Evolutionary conservation across 2,329 filamentous ascomycete genomes (phyloP).

Genomic region (Epichloe baconii): DNA sequence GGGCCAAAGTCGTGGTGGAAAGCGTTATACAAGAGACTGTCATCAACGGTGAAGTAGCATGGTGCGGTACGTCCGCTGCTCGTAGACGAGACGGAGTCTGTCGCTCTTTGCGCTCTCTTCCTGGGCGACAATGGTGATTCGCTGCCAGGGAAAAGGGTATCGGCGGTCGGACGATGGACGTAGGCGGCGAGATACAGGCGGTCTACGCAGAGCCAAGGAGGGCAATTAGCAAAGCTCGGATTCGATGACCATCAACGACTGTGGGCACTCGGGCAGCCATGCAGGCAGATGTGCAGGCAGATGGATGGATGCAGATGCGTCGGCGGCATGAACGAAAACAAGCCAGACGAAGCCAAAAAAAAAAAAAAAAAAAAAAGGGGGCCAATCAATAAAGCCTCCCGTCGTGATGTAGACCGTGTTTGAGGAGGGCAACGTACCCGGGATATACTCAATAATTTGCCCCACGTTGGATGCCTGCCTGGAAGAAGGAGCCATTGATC

Average conservation of each 20-base stretch:
- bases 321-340: not conserved
- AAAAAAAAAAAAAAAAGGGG: not conserved
- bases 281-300: not conserved
- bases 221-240: conserved; percentile 10
- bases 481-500: conserved; percentile 34
- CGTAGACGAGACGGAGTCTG: conserved; percentile 37
- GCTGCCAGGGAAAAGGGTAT: conserved; percentile 79
- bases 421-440: conserved; percentile 47
- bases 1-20: conserved; percentile 98
- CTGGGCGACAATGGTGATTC: conserved; percentile 44
- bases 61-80: conserved; percentile 38
- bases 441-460: conserved; percentile 92
- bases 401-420: not conserved
- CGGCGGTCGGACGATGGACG: conserved; percentile 62
- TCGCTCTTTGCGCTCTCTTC: conserved; percentile 41
- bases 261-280: not conserved
- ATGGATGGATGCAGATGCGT: not conserved
- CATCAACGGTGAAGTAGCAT: conserved; percentile 92
- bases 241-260: not conserved
- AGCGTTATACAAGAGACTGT: conserved; percentile 87
- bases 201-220: conserved; percentile 39
- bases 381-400: not conserved
- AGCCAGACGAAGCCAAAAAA: not conserved
- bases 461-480: conserved; percentile 50
- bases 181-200: conserved; percentile 93